Evolutionary conservation across 2,329 filamentous ascomycete genomes (phyloP).

Genomic region (Rhynchosporium secalis): DNA sequence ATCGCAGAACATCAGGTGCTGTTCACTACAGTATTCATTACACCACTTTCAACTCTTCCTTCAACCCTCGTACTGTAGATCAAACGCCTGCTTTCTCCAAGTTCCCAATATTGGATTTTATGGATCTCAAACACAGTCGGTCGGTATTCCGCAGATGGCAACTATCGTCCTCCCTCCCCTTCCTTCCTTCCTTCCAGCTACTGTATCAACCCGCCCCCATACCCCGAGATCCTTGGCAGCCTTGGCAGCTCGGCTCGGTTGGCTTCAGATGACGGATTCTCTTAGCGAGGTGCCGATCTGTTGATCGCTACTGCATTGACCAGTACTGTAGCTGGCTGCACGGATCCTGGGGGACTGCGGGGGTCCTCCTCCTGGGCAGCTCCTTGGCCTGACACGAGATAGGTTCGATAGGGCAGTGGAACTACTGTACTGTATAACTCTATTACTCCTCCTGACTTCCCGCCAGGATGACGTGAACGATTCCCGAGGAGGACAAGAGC

Average conservation of each 20-base stretch:
- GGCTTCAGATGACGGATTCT: background rate
- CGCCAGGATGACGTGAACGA: constrained; percentile 6
- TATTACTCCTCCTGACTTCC: background rate
- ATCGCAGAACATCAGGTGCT: background rate
- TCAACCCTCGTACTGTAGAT: constrained; percentile 3
- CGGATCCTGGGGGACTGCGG: constrained; percentile 3
- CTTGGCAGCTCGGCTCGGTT: background rate
- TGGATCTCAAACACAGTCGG: background rate
- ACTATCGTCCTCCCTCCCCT: background rate
- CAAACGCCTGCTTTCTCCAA: background rate
- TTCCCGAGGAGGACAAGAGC: constrained; percentile 4
- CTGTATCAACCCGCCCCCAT: background rate
- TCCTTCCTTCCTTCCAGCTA: background rate
- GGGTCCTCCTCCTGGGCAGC: constrained; percentile 2
- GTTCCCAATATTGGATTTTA: background rate
- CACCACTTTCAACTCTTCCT: background rate
- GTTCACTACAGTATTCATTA: background rate
- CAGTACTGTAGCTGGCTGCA: background rate
- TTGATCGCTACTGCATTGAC: constrained; percentile 6
- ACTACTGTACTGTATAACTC: too few relatives aligned
- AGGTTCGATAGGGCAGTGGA: background rate
- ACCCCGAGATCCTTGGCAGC: background rate
- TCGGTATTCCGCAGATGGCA: background rate
- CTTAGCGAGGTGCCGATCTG: constrained; percentile 12
- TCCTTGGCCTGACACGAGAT: background rate